Conservation (phyloP, 2,329 filamentous ascomycete genomes). For the Ophiostoma fasciatum region DNA sequence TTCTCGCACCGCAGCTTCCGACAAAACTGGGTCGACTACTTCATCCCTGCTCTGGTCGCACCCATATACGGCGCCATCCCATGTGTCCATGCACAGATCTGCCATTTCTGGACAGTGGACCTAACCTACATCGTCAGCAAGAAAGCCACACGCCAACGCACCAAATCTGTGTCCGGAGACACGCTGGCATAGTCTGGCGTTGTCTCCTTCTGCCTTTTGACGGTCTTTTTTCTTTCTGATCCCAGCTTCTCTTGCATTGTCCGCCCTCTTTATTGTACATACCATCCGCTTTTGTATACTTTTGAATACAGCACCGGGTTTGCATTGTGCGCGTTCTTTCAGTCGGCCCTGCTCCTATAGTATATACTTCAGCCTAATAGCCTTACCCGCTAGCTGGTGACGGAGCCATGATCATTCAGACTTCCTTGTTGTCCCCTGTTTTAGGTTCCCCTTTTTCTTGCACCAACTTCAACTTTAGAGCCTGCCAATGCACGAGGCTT, state of each 20-base stretch:
- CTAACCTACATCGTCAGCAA: conserved; percentile 59
- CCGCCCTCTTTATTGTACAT: not conserved
- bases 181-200: conserved; percentile 12
- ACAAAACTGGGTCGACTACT: conserved; percentile 45
- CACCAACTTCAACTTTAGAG: no score
- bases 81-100: conserved; percentile 50
- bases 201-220: no score
- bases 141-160: conserved; percentile 43
- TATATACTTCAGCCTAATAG: no score
- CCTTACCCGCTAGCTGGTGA: no score
- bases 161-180: conserved; percentile 22
- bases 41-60: conserved; percentile 51
- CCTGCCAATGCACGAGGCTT: no score
- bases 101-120: conserved; percentile 55
- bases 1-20: conserved; percentile 44
- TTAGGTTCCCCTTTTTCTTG: no score
- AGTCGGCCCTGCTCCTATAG: no score
- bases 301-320: conserved; percentile 5
- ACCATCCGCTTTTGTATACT: not conserved
- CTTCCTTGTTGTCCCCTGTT: no score
- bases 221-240: not conserved
- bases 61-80: conserved; percentile 55
- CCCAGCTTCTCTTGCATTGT: no score
- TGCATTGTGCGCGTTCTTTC: conserved; percentile 1
- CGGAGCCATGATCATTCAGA: no score